Conservation (phyloP, 805 yeast species). For the Hanseniaspora lachancei region DNA sequence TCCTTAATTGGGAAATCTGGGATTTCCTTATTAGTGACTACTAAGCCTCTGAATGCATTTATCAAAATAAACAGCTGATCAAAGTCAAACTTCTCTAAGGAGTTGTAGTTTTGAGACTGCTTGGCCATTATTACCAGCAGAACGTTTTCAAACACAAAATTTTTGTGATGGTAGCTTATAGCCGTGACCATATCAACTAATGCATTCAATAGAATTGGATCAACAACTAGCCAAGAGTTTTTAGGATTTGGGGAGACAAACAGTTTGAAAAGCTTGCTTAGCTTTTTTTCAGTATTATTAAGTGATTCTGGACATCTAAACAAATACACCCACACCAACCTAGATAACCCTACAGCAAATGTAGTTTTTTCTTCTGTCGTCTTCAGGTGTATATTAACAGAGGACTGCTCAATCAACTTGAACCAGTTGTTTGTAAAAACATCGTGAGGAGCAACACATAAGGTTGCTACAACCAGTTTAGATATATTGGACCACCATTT, state of each 20-base stretch:
- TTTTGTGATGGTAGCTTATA: slow-evolving; percentile 66
- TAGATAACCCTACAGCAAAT: slow-evolving; percentile 50
- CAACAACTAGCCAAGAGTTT: slow-evolving; percentile 65
- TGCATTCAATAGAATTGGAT: slow-evolving; percentile 47
- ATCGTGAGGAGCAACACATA: slow-evolving; percentile 70
- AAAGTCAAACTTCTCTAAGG: slow-evolving; percentile 49
- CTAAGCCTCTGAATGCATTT: slow-evolving; percentile 55
- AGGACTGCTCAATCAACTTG: slow-evolving; percentile 46
- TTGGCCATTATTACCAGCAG: slow-evolving; percentile 47
- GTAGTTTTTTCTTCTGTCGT: slow-evolving; percentile 38
- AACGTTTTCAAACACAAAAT: slow-evolving; percentile 66
- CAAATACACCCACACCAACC: slow-evolving; percentile 81
- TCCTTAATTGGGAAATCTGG: slow-evolving; percentile 62
- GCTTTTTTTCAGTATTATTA: slow-evolving; percentile 69
- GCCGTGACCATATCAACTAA: slow-evolving; percentile 63
- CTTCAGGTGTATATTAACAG: slow-evolving; percentile 54
- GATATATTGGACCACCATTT: slow-evolving; percentile 57
- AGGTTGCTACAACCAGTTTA: slow-evolving; percentile 53
- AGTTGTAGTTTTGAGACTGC: slow-evolving; percentile 24
- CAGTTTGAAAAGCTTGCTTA: slow-evolving; percentile 49
- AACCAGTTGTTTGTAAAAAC: slow-evolving; percentile 65
- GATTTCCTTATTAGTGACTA: slow-evolving; percentile 45
- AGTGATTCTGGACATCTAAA: slow-evolving; percentile 78
- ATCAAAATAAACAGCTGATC: slow-evolving; percentile 62
- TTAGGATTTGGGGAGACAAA: slow-evolving; percentile 47